These are phyloP conservation scores for Candida jianshihensis DNA, from an alignment of 805 yeast species.

Conservation along the genomic window DNA sequence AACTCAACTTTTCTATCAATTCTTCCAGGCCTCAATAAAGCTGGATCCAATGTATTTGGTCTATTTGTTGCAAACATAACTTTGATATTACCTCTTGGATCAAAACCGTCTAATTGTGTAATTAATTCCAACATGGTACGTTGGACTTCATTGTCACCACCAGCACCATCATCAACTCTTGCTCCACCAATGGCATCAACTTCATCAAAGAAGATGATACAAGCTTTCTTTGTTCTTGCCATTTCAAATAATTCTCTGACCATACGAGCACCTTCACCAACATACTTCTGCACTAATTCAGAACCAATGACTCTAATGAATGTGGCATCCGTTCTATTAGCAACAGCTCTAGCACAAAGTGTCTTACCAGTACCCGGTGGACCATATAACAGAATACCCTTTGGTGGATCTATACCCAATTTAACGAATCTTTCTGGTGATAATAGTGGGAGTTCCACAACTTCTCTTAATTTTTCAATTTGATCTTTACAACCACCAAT, in stretches of 20 bases:
- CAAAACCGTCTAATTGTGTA: slow-evolving; percentile 97
- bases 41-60: slow-evolving; percentile 97
- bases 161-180: slow-evolving; percentile 99
- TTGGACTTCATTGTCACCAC: slow-evolving; percentile 98
- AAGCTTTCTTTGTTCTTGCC: slow-evolving; percentile 98
- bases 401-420: slow-evolving; percentile 97
- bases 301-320: slow-evolving; percentile 98
- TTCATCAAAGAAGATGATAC: slow-evolving; percentile 97
- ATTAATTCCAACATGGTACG: slow-evolving; percentile 98
- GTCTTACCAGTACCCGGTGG: slow-evolving; percentile 99
- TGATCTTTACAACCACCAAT: slow-evolving; percentile 99
- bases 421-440: slow-evolving; percentile 97
- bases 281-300: slow-evolving; percentile 95
- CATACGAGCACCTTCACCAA: slow-evolving; percentile 99
- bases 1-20: slow-evolving; percentile 98
- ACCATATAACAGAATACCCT: slow-evolving; percentile 92
- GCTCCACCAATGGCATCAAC: slow-evolving; percentile 99
- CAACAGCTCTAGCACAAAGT: slow-evolving; percentile 97
- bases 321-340: slow-evolving; percentile 98
- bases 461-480: slow-evolving; percentile 93
- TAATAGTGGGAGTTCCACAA: slow-evolving; percentile 86
- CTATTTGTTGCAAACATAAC: slow-evolving; percentile 99
- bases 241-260: slow-evolving; percentile 96
- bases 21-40: slow-evolving; percentile 95
- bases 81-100: slow-evolving; percentile 97